Evolutionary conservation across 208 protist species (phyloP), one percentile per base, ranked within the genome.

Genomic region (Crithidia expoeki): DNA sequence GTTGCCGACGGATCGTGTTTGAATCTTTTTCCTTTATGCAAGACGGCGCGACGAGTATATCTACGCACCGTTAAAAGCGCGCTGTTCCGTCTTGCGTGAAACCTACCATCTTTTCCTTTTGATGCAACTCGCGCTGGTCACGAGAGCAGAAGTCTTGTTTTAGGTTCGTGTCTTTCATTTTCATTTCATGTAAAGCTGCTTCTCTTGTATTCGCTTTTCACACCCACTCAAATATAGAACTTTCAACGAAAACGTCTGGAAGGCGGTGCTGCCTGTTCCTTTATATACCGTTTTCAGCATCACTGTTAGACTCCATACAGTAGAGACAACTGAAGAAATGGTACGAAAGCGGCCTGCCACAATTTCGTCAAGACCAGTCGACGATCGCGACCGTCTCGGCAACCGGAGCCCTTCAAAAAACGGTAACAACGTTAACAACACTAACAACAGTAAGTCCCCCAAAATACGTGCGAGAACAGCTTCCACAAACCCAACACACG

Each of bases 341-440:
- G 60, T 42, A 6, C 60, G 30, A 42, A 55, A 65, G 16, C 60
- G 60, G 32, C 60, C 60, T 0, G 42, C 60, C 4, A 65, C 60
- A 0, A 42, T 65, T 46, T 52, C 60, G 9, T 55, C 60, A 1
- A 55, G 30, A 1, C 32, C 60, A 16, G 23, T 30, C 1, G 60
- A 55, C 19, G 60, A 42, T 17, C 60, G 60, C 4, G 46, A 46
- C 2, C 60, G 60, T 30, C 4, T 52, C 46, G 60, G 46, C 30
- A 30, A 4, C 19, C 60, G 46, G 12, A 65, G 60, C 21, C 46
- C 60, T 36, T n/a, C 27, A 14, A 7, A 17, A 23, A 1, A 6
- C 9, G 10, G 27, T 27, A 14, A 38, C 42, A 51, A 11, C 17
- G 19, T n/a, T 34, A 30, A 50, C 17, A 23, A 44, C 9, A 4